Conservation (phyloP, 176 grass and related monocot genomes). For the Typha latifolia region DNA sequence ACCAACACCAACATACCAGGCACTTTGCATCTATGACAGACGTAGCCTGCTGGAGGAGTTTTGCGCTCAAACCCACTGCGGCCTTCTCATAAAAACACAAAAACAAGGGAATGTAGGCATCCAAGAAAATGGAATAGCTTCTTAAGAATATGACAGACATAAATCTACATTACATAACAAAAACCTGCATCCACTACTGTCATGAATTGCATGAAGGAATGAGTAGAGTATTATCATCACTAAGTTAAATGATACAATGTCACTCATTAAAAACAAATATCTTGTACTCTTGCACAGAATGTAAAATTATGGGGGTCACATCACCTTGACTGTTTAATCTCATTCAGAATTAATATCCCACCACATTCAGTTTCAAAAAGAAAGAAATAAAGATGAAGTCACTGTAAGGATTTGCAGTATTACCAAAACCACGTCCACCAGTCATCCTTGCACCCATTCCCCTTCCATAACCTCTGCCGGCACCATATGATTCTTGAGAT, state of each 20-base stretch:
- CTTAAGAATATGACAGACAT: background rate
- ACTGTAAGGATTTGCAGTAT: constrained; percentile 13
- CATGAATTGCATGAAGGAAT: too few relatives aligned
- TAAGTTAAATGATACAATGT: background rate
- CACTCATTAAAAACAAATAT: background rate
- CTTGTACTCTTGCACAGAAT: background rate
- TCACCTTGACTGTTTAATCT: too few relatives aligned
- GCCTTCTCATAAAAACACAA: constrained; percentile 35
- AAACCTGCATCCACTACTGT: background rate
- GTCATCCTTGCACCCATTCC: constrained; percentile 82
- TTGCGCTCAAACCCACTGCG: constrained; percentile 59
- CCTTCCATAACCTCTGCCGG: constrained; percentile 74
- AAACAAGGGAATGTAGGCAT: constrained; percentile 18
- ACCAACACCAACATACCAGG: constrained; percentile 52
- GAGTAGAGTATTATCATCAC: too few relatives aligned
- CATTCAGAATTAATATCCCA: too few relatives aligned
- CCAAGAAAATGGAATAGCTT: constrained; percentile 6
- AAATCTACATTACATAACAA: background rate
- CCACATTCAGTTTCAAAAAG: background rate
- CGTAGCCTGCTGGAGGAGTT: constrained; percentile 83
- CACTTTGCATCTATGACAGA: constrained; percentile 96
- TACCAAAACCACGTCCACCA: constrained; percentile 88
- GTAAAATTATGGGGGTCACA: too few relatives aligned
- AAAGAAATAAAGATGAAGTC: background rate
- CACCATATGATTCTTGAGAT: constrained; percentile 69